Evolutionary conservation across 257 asterid species (phyloP).

Genomic region (Galeopsis tetrahit): DNA sequence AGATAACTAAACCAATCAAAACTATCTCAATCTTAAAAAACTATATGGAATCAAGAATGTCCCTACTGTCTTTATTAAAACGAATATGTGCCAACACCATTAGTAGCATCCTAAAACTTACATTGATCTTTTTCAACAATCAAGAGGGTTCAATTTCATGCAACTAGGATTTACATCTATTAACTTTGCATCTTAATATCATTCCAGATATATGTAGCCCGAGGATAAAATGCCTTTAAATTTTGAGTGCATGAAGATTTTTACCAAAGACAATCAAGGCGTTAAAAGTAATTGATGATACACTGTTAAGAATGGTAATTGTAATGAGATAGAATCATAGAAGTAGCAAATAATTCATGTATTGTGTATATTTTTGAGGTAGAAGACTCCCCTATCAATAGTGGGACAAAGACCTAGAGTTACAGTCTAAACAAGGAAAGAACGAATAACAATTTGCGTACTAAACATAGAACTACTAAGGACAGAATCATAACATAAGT

Average conservation of each 20-base stretch:
- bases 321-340: not conserved
- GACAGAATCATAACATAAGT: too few species aligned
- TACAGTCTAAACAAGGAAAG: too few species aligned
- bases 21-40: not conserved
- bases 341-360: too few species aligned
- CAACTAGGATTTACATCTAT: not conserved
- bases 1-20: not conserved
- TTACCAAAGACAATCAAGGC: not conserved
- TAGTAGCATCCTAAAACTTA: not conserved
- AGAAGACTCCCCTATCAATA: too few species aligned
- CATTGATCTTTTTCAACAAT: not conserved
- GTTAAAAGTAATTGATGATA: not conserved
- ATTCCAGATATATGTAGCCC: not conserved
- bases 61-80: not conserved
- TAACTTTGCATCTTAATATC: not conserved
- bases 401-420: too few species aligned
- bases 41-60: not conserved
- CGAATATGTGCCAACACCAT: not conserved
- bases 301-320: not conserved
- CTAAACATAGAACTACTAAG: too few species aligned
- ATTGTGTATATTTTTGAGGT: too few species aligned
- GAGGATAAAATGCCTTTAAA: not conserved
- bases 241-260: not conserved
- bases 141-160: conserved; percentile 9
- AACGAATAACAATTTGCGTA: too few species aligned